Conservation (phyloP, 371 early-diverging fungal species). For the Mortierella sp. region DNA sequence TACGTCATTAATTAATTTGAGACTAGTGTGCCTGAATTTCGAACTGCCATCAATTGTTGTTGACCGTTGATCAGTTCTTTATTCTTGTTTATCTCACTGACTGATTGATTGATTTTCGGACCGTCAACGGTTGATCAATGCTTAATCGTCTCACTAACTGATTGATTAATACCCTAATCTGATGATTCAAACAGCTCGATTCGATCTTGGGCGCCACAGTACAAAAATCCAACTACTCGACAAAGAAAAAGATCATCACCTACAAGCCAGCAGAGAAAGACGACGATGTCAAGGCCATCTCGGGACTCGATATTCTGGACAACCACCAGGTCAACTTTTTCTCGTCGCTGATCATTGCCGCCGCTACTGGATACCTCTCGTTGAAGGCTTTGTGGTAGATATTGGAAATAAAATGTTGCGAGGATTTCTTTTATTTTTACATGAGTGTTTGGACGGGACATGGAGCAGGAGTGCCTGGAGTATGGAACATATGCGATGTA, state of each 20-base stretch:
- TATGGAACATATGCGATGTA: neutral
- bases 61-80: neutral
- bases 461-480: neutral
- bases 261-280: conserved; percentile 57
- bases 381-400: conserved; percentile 35
- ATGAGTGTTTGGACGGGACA: neutral
- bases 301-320: conserved; percentile 79
- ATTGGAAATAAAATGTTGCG: neutral
- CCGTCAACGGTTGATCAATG: neutral
- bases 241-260: conserved; percentile 70
- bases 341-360: conserved; percentile 61
- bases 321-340: conserved; percentile 83
- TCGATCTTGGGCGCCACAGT: conserved; percentile 90
- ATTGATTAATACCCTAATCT: neutral
- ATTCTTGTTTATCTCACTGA: neutral
- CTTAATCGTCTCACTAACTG: neutral
- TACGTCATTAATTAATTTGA: too few relatives aligned
- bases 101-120: neutral
- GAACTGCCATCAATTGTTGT: neutral
- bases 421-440: neutral
- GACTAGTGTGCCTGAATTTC: too few relatives aligned
- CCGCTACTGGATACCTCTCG: conserved; percentile 47
- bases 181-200: conserved; percentile 70
- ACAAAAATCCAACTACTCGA: conserved; percentile 76
- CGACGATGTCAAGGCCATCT: conserved; percentile 65